These are phyloP conservation scores for Pichia sp. DNA, from an alignment of 1,139 yeast species.

Conservation along the genomic window DNA sequence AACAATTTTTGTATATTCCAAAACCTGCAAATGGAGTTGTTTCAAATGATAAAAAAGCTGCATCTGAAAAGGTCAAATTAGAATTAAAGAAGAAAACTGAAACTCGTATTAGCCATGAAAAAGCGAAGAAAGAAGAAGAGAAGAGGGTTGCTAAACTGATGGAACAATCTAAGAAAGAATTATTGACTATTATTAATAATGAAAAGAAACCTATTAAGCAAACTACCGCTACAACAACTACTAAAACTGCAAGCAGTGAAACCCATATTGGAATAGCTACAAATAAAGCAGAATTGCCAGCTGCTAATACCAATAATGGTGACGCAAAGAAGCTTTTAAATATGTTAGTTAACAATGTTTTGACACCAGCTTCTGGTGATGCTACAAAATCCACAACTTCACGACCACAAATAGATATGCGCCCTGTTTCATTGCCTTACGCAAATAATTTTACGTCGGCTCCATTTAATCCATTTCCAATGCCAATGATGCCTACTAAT, in stretches of 20 bases:
- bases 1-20: conserved; percentile 72
- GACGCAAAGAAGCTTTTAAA: conserved; percentile 26
- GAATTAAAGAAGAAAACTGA: neutral
- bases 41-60: neutral
- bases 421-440: conserved; percentile 6
- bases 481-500: conserved; percentile 6
- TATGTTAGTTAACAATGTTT: conserved; percentile 29
- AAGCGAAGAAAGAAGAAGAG: conserved; percentile 4
- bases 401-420: neutral
- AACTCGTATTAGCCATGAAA: conserved; percentile 1
- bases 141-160: conserved; percentile 12
- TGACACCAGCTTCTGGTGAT: conserved; percentile 31
- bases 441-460: neutral
- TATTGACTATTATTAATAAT: conserved; percentile 3
- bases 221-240: neutral
- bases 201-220: neutral
- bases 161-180: conserved; percentile 12
- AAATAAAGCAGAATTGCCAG: neutral
- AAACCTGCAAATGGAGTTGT: conserved; percentile 30
- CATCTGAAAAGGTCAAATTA: conserved; percentile 9
- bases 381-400: neutral
- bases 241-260: neutral
- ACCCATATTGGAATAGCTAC: neutral
- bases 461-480: conserved; percentile 5
- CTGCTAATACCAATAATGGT: neutral